These are phyloP conservation scores for Blastosporella zonata DNA, from an alignment of 1,284 basidiomycete species.

Conservation along the genomic window DNA sequence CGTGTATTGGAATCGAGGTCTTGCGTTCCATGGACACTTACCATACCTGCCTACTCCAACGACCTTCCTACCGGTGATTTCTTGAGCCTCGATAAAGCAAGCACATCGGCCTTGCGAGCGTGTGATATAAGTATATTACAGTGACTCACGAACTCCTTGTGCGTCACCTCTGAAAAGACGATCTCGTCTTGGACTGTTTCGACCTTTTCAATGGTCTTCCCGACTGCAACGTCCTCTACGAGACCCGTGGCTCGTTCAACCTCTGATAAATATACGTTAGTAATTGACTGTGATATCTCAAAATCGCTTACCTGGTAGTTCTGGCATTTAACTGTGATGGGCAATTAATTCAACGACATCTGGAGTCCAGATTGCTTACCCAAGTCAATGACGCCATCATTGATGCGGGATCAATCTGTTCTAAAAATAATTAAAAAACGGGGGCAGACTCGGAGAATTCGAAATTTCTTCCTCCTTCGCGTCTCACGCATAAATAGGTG, in stretches of 20 bases:
- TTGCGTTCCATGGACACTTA: conserved; percentile 20
- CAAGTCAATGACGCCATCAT: no score
- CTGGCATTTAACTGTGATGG: conserved; percentile 45
- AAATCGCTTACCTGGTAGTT: conserved; percentile 51
- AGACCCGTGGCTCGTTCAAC: conserved; percentile 70
- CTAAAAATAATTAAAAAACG: background rate
- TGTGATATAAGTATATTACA: background rate
- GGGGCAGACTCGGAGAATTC: no score
- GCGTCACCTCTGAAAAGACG: conserved; percentile 62
- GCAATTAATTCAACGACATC: background rate
- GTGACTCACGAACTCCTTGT: conserved; percentile 64
- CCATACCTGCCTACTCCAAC: conserved; percentile 63
- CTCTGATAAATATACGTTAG: conserved; percentile 40
- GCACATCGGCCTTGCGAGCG: background rate
- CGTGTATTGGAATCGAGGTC: background rate
- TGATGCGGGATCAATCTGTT: background rate
- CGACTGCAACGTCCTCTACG: conserved; percentile 52
- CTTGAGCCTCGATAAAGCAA: conserved; percentile 44
- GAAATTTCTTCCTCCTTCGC: no score
- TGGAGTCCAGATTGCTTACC: background rate
- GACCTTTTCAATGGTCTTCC: conserved; percentile 56
- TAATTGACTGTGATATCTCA: no score
- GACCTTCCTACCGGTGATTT: conserved; percentile 59
- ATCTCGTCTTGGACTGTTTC: conserved; percentile 66
- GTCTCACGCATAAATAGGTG: no score